Conservation (phyloP, 495 filamentous ascomycete genomes). For the Penicillium longicatenatum region DNA sequence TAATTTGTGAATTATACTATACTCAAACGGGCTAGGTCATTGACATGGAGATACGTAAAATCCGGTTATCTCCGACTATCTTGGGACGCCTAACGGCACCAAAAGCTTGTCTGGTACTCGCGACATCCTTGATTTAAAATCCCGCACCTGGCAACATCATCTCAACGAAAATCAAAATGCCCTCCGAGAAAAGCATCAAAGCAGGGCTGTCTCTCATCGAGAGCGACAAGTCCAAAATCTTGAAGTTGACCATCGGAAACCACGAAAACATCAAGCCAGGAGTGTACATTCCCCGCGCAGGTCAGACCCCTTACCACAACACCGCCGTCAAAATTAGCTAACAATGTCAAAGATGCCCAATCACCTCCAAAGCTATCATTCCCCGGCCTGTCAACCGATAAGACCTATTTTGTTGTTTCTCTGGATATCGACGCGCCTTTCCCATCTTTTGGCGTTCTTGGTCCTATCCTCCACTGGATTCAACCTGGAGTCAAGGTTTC, state of each 20-base stretch:
- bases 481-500: conserved; percentile 44
- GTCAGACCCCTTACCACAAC: conserved; percentile 13
- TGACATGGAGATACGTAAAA: conserved; percentile 1
- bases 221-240: conserved; percentile 34
- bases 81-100: not conserved
- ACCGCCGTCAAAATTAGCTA: not conserved
- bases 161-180: conserved; percentile 26
- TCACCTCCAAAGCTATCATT: conserved; percentile 30
- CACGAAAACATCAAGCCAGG: conserved; percentile 33
- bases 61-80: conserved; percentile 3
- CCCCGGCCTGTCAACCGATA: conserved; percentile 17
- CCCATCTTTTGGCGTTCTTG: conserved; percentile 40
- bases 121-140: not conserved
- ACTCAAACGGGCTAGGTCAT: not conserved
- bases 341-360: conserved; percentile 31
- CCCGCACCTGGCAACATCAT: not conserved
- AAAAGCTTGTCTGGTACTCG: not conserved
- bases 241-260: conserved; percentile 30
- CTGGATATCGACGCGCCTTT: conserved; percentile 59
- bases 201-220: conserved; percentile 34
- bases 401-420: conserved; percentile 47
- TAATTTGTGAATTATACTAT: not conserved
- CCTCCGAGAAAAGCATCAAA: conserved; percentile 31
- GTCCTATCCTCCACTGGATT: conserved; percentile 53
- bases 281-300: conserved; percentile 30